Base-by-base conservation (phyloP, 1,139 yeast genomes). In the Pichia sp. region DNA sequence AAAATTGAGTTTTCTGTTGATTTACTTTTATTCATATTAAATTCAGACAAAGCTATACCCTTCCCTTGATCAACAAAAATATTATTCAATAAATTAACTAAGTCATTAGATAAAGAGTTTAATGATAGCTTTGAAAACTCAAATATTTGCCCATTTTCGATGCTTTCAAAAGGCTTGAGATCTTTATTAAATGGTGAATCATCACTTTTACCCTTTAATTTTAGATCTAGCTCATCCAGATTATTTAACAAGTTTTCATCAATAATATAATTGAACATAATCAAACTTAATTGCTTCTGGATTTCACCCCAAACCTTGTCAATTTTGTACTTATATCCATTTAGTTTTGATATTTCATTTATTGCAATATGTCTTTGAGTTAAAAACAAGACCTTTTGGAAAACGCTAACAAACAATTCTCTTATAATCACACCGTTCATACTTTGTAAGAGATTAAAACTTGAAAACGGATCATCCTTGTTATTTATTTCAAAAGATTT, bases 351-450 rank as follows among this genome's bases (percentile, higher is more conserved):
- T 13, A 62, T 54, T 37, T 56, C 60, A 52, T 71, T 70, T 3
- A 88, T 72, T 1, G 83, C 80, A 44, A 84, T 72, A 60, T 86
- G 90, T 34, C 79, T 77, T 66, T 87, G 95, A 25, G 87, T 65
- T 7, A 85, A 80, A 22, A 80, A 74, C 47, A 84, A 67, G 48
- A 80, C 66, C 60, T 80, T 82, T 26, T 79, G 69, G 58, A 85
- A 87, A 11, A 86, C 70, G 2, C 80, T 73, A 63, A 86, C 80
- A 56, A 85, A 85, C 44, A 87, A 70, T 56, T 85, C 90, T 56
- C 82, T 80, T 40, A 87, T 68, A 0, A 86, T 72, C 1, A 76
- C 64, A 1, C 84, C 79, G 15, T 82, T 70, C 24, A 77, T 65
- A 52, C 81, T 85, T 46, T 68, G 71, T 47, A 61, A 60, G 2